phyloP scores from a whole-genome alignment of 805 yeast genomes.

The Kazachstania viticola region DNA sequence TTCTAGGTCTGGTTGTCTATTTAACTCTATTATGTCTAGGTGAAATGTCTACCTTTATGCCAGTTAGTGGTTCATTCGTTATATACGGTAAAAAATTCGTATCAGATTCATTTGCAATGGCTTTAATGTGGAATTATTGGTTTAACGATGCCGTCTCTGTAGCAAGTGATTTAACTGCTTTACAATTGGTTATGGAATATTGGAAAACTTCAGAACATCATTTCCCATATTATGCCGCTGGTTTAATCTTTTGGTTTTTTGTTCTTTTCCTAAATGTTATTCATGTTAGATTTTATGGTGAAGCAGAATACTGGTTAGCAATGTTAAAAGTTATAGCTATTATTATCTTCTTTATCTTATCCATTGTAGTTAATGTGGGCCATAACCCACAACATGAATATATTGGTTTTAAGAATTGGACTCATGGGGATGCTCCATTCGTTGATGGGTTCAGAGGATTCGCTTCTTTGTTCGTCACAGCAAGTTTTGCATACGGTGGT shows the following conservation, averaged over 20 bases:
- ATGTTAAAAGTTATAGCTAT: constrained; percentile 46
- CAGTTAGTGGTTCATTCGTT: constrained; percentile 48
- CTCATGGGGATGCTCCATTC: constrained; percentile 41
- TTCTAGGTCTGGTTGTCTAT: constrained; percentile 42
- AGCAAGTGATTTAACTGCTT: constrained; percentile 54
- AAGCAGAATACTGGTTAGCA: constrained; percentile 52
- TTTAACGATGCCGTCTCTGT: constrained; percentile 52
- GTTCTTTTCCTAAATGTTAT: constrained; percentile 35
- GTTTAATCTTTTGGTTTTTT: constrained; percentile 43
- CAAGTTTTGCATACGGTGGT: constrained; percentile 43
- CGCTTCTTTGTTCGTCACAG: constrained; percentile 38
- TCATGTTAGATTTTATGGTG: constrained; percentile 48
- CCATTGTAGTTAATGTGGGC: constrained; percentile 48
- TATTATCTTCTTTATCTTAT: constrained; percentile 42
- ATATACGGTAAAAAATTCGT: constrained; percentile 48
- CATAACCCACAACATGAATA: constrained; percentile 42
- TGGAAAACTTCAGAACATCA: constrained; percentile 29
- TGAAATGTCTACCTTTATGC: constrained; percentile 44
- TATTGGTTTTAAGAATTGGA: constrained; percentile 49
- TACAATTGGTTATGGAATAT: constrained; percentile 40
- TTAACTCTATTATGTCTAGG: constrained; percentile 43
- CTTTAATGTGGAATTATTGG: constrained; percentile 62
- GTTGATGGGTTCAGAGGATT: constrained; percentile 43
- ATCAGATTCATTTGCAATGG: constrained; percentile 59
- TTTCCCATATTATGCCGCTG: constrained; percentile 39